Conservation (phyloP, 345 rosid species). For the Gossypium mustelinum region DNA sequence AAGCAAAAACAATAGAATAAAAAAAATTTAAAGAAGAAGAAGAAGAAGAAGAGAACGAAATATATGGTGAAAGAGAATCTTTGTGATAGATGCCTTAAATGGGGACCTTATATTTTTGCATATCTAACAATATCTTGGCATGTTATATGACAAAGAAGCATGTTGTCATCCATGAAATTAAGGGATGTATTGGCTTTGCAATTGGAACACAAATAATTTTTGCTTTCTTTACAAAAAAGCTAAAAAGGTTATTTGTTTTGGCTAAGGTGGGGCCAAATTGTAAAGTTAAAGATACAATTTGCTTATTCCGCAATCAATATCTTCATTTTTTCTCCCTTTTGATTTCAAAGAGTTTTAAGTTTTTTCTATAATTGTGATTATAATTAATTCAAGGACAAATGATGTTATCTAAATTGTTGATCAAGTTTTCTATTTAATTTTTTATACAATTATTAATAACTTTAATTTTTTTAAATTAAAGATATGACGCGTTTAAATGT, state of each 20-base stretch:
- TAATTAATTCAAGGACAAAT: too few relatives aligned
- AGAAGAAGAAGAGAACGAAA: too few relatives aligned
- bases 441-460: too few relatives aligned
- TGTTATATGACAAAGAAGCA: conserved; percentile 7
- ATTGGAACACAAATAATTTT: conserved; percentile 2
- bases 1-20: background rate
- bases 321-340: background rate
- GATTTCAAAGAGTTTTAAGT: background rate
- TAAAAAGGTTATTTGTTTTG: conserved; percentile 20
- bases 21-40: background rate
- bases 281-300: conserved; percentile 19
- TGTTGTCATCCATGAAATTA: conserved; percentile 17
- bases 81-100: conserved; percentile 11
- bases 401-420: too few relatives aligned
- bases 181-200: background rate
- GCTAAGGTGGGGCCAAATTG: conserved; percentile 19
- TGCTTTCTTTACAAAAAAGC: conserved; percentile 12
- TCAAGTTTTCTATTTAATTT: too few relatives aligned
- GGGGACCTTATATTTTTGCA: conserved; percentile 21
- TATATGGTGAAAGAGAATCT: conserved; percentile 17
- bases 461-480: too few relatives aligned
- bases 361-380: too few relatives aligned
- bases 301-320: conserved; percentile 10
- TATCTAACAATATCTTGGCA: conserved; percentile 32
- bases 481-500: too few relatives aligned